Evolutionary conservation across 2,329 filamentous ascomycete genomes (phyloP).

Genomic region (Botrytis sinoallii): DNA sequence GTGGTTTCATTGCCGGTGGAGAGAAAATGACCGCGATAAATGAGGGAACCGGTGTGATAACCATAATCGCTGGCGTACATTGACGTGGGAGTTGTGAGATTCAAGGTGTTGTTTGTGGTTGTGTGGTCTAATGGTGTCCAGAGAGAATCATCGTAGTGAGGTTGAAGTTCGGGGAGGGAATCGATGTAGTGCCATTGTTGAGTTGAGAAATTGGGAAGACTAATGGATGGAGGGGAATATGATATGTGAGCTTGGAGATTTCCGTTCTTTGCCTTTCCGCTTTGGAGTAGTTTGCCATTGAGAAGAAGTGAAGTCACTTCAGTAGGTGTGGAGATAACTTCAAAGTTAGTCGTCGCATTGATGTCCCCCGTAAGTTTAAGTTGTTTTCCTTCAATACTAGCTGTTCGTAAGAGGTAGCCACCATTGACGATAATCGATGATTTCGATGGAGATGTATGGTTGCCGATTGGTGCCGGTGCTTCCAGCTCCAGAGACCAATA

Average conservation of each 20-base stretch:
- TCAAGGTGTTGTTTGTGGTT: conserved; percentile 39
- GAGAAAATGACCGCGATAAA: conserved; percentile 67
- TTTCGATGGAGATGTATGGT: conserved; percentile 18
- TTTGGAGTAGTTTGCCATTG: conserved; percentile 37
- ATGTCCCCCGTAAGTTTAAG: conserved; percentile 66
- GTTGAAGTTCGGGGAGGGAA: conserved; percentile 62
- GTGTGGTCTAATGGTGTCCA: conserved; percentile 55
- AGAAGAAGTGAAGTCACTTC: conserved; percentile 34
- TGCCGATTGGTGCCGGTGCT: conserved; percentile 9
- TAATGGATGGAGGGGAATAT: conserved; percentile 49
- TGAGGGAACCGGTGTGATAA: conserved; percentile 62
- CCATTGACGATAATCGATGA: conserved; percentile 54
- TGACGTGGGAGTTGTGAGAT: conserved; percentile 55
- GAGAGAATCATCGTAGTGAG: conserved; percentile 60
- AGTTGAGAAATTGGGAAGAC: conserved; percentile 52
- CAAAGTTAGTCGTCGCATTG: conserved; percentile 51
- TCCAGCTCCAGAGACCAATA: conserved; percentile 52
- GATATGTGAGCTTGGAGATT: conserved; percentile 39
- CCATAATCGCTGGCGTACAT: conserved; percentile 72
- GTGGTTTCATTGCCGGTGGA: conserved; percentile 57
- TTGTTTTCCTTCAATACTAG: conserved; percentile 49
- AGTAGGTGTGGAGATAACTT: conserved; percentile 61
- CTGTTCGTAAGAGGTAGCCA: conserved; percentile 60
- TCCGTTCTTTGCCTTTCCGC: conserved; percentile 52
- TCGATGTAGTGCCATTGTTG: conserved; percentile 66